Base-by-base conservation (phyloP, 768 basidiomycete species). In the Tulasnella sp. region DNA sequence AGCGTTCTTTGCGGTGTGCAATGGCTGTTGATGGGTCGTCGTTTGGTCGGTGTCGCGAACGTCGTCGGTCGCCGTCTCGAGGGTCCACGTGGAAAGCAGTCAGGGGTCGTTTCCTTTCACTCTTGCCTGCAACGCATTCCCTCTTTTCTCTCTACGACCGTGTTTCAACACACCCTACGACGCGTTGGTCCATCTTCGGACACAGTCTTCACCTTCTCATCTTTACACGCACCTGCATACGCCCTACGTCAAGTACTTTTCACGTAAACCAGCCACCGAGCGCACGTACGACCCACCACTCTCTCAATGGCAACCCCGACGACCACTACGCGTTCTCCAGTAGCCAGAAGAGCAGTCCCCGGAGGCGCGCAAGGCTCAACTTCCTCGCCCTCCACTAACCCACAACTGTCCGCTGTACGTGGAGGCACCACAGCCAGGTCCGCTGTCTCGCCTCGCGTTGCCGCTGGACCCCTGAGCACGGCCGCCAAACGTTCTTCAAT, bases 371-470 rank as follows among this genome's bases (percentile, higher is more conserved):
- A 42, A n/a, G 38, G 44, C 24, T 38, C 24, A 9, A 19, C 34
- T 34, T 48, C 75, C 14, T 52, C 75, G 16, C 31, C 75, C 24
- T 18, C 42, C 4, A 18, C 27, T 14, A 48, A 34, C 27, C 2
- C 36, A 12, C 27, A 42, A 31, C 14, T 34, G 24, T 34, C 42
- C 27, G 75, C 75, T 36, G 52, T 76, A 39, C 75, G 75, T 52
- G 75, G 75, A n/a, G 75, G 75, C 42, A 56, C 75, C 36, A 89
- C 91, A 36, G 89, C 91, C 21, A 91, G 94, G 81, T 89, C 92
- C 39, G 90, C 92, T 16, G 90, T 89, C 7, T 88, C 90, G 71
- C 86, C 91, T 31, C 90, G 92, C 82, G 84, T 86, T 9, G 82
- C 89, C 73, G 88, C 90, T n/a, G 77, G 77, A 71, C 77, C 77